These are phyloP conservation scores for Yamadazyma olivae DNA, from an alignment of 805 yeast species.

Conservation along the genomic window DNA sequence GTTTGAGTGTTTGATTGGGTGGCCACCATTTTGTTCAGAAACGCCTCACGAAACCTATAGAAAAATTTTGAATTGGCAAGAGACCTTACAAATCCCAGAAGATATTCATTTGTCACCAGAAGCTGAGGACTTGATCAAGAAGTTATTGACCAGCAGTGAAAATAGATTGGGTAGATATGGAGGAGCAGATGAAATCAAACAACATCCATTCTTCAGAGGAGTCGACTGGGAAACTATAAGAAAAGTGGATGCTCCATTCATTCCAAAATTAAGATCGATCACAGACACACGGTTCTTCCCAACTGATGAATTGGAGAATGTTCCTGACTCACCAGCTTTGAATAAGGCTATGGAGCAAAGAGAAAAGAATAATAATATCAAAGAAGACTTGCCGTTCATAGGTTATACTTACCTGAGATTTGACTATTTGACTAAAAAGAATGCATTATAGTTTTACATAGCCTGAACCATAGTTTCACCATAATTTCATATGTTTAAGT, in stretches of 20 bases:
- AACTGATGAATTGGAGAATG: conserved; percentile 84
- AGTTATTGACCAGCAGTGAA: conserved; percentile 75
- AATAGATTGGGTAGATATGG: conserved; percentile 80
- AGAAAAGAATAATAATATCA: conserved; percentile 53
- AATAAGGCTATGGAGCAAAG: conserved; percentile 60
- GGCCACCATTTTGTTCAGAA: conserved; percentile 97
- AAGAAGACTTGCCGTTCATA: conserved; percentile 93
- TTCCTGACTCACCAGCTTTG: conserved; percentile 78
- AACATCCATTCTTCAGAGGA: conserved; percentile 92
- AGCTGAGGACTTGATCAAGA: conserved; percentile 79
- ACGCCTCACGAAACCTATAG: conserved; percentile 92
- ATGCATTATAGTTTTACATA: conserved; percentile 43
- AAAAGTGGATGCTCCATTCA: conserved; percentile 87
- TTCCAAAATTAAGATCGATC: conserved; percentile 85
- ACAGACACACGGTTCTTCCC: conserved; percentile 99
- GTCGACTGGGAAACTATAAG: conserved; percentile 91
- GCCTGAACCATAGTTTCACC: too few species aligned
- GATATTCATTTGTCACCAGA: conserved; percentile 88
- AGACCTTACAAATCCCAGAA: conserved; percentile 83
- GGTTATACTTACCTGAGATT: conserved; percentile 96
- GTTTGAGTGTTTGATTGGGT: conserved; percentile 94
- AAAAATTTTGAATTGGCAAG: conserved; percentile 89
- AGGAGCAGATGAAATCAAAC: conserved; percentile 90
- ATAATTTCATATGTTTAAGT: too few species aligned
- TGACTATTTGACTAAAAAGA: conserved; percentile 82